These are phyloP conservation scores for Rhododendron mucronatum DNA, from an alignment of 148 eudicot genomes.

Conservation along the genomic window DNA sequence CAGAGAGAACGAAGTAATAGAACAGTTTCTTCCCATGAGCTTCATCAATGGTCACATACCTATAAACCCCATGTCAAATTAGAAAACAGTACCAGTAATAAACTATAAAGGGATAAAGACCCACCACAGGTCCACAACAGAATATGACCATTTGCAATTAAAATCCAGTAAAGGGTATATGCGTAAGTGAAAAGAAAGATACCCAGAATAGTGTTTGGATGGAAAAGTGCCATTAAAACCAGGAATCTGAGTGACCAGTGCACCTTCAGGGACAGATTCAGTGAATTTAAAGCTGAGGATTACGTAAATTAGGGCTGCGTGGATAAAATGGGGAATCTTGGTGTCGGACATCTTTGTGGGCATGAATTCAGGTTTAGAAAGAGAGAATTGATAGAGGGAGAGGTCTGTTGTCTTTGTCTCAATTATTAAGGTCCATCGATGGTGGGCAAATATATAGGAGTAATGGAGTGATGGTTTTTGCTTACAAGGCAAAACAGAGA, in stretches of 20 bases:
- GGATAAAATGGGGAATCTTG: background rate
- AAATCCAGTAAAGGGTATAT: background rate
- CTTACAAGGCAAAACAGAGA: background rate
- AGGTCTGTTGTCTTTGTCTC: constrained; percentile 12
- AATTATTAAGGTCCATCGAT: background rate
- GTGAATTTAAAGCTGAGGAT: constrained; percentile 6
- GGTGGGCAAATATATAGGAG: background rate
- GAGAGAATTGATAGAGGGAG: background rate
- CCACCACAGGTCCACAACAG: background rate
- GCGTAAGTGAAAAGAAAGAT: background rate
- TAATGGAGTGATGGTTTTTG: background rate
- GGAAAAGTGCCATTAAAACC: constrained; percentile 78
- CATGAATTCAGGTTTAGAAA: background rate
- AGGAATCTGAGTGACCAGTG: constrained; percentile 64
- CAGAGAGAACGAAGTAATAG: constrained; percentile 56
- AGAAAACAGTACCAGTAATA: background rate
- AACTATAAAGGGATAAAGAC: background rate
- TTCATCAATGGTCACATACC: constrained; percentile 80
- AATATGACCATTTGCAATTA: background rate
- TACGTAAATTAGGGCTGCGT: background rate
- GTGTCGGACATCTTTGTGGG: background rate
- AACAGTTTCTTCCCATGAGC: constrained; percentile 69
- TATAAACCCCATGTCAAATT: constrained; percentile 14
- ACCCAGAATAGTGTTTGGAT: constrained; percentile 93
- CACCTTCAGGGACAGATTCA: constrained; percentile 66